phyloP scores from a whole-genome alignment of 2,329 filamentous ascomycete species.

The Colletotrichum abscissum region DNA sequence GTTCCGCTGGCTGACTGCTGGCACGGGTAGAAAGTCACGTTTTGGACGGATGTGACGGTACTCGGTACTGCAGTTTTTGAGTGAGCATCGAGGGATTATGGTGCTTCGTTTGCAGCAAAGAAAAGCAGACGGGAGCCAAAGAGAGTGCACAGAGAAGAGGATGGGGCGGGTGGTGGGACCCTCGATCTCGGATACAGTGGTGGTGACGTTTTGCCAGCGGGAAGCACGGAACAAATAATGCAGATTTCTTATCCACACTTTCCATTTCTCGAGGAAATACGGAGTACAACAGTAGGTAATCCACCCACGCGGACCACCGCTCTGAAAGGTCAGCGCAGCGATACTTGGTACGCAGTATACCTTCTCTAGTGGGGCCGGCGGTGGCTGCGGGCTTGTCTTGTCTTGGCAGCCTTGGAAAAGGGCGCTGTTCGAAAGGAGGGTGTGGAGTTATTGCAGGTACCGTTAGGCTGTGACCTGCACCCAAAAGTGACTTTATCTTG shows the following conservation, averaged over 20 bases:
- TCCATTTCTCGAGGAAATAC: no score
- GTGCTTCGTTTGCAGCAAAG: no score
- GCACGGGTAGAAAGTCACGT: not conserved
- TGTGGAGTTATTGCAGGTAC: not conserved
- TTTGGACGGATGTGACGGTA: not conserved
- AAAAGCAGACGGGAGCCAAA: not conserved
- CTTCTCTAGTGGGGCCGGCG: conserved; percentile 23
- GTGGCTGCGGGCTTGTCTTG: conserved; percentile 20
- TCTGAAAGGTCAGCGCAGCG: not conserved
- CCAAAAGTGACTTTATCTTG: not conserved
- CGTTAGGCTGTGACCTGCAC: not conserved
- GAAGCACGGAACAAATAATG: conserved; percentile 19
- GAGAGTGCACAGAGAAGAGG: not conserved
- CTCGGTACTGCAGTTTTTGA: no score
- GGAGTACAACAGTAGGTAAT: not conserved
- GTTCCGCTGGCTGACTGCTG: not conserved
- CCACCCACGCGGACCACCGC: not conserved
- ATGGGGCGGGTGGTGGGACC: not conserved
- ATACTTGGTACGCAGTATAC: not conserved
- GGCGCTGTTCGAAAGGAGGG: not conserved
- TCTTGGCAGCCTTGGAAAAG: not conserved
- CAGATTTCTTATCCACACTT: not conserved
- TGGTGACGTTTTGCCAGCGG: conserved; percentile 28
- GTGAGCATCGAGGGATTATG: not conserved
- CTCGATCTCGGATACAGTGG: conserved; percentile 30